These are phyloP conservation scores for Diutina ranongensis DNA, from an alignment of 1,139 yeast genomes.

Conservation along the genomic window DNA sequence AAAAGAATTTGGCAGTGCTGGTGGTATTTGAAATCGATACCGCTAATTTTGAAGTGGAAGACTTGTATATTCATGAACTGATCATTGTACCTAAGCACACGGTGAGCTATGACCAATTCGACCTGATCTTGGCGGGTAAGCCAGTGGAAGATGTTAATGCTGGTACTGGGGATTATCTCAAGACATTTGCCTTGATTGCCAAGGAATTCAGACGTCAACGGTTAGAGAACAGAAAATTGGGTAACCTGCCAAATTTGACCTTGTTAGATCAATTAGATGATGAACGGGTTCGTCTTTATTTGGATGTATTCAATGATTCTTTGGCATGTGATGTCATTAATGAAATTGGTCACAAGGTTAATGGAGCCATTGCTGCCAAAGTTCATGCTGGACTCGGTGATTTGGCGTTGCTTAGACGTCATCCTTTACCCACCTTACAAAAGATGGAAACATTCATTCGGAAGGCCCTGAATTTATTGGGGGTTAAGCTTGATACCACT, in stretches of 20 bases:
- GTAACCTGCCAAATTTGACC: conserved; percentile 46
- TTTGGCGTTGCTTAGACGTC: conserved; percentile 76
- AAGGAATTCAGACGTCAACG: conserved; percentile 67
- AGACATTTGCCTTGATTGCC: conserved; percentile 54
- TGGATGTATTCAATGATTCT: conserved; percentile 62
- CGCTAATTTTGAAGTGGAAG: conserved; percentile 59
- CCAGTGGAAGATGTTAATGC: conserved; percentile 28
- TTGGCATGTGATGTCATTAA: conserved; percentile 49
- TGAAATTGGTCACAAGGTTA: conserved; percentile 74
- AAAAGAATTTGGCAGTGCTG: conserved; percentile 59
- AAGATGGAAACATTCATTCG: conserved; percentile 73
- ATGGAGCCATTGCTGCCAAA: conserved; percentile 76
- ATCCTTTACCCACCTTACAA: conserved; percentile 71
- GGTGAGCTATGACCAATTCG: conserved; percentile 42
- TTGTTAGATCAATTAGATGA: conserved; percentile 77
- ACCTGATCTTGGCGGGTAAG: conserved; percentile 29
- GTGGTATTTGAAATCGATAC: conserved; percentile 77
- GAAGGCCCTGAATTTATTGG: conserved; percentile 48
- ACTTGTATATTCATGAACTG: conserved; percentile 70
- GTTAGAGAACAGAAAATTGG: conserved; percentile 38
- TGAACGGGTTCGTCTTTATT: conserved; percentile 59
- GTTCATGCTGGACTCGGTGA: conserved; percentile 71
- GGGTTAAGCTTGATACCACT: conserved; percentile 62
- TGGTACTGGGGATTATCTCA: conserved; percentile 57
- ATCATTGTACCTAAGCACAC: conserved; percentile 49